phyloP scores from a whole-genome alignment of 495 filamentous ascomycete species.

The Mytilinidion resinicola region DNA sequence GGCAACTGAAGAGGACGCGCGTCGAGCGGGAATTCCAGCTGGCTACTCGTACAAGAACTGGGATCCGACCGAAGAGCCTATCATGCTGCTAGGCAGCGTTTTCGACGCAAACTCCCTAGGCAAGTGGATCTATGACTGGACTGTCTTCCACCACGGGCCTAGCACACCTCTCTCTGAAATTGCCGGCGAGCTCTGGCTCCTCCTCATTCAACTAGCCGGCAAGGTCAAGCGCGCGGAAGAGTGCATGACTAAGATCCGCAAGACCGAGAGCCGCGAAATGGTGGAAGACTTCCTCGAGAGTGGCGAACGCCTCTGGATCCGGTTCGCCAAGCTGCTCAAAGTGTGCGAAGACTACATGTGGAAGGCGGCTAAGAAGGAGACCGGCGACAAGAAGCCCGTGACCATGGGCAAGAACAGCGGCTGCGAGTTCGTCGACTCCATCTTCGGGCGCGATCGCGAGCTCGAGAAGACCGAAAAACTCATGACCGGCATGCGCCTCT shows the following conservation, averaged over 20 bases:
- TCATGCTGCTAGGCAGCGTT: slow-evolving; percentile 88
- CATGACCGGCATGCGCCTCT: slow-evolving; percentile 87
- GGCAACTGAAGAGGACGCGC: slow-evolving; percentile 82
- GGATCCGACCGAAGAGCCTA: slow-evolving; percentile 90
- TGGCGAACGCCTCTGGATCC: slow-evolving; percentile 79
- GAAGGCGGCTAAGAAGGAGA: slow-evolving; percentile 61
- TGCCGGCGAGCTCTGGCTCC: slow-evolving; percentile 90
- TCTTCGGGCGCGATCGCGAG: slow-evolving; percentile 90
- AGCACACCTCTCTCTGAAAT: slow-evolving; percentile 84
- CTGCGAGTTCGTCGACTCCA: slow-evolving; percentile 92
- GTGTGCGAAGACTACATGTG: slow-evolving; percentile 91
- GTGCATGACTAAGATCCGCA: slow-evolving; percentile 65
- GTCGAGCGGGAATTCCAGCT: slow-evolving; percentile 70
- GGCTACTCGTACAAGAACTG: slow-evolving; percentile 98
- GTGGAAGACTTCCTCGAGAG: slow-evolving; percentile 89
- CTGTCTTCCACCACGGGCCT: slow-evolving; percentile 82
- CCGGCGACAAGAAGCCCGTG: slow-evolving; percentile 52
- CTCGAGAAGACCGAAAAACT: slow-evolving; percentile 89
- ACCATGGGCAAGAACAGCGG: slow-evolving; percentile 90
- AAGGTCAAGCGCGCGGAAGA: slow-evolving; percentile 92
- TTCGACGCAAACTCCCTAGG: slow-evolving; percentile 97
- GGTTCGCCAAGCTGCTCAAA: slow-evolving; percentile 82
- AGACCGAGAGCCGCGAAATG: slow-evolving; percentile 66
- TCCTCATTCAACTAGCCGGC: slow-evolving; percentile 90
- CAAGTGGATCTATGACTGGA: slow-evolving; percentile 99